phyloP scores from a whole-genome alignment of 257 asterid genomes.

The Solanum tarijense region DNA sequence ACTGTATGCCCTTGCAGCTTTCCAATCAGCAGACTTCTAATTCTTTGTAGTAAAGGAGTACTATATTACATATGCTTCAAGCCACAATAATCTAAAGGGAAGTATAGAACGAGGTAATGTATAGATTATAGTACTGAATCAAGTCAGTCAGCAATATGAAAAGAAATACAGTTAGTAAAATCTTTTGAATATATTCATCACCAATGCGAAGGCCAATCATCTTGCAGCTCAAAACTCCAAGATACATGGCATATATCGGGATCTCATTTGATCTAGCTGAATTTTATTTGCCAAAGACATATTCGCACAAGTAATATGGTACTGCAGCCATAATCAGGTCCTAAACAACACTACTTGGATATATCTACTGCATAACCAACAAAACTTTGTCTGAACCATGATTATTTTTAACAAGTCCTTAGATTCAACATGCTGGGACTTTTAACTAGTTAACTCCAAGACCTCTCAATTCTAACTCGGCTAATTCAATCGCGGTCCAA shows the following conservation, averaged over 20 bases:
- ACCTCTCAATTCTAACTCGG: neutral
- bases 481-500: neutral
- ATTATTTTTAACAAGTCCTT: neutral
- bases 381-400: neutral
- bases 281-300: neutral
- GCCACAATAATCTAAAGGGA: neutral
- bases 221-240: neutral
- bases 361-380: neutral
- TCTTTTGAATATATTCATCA: too few relatives aligned
- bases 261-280: neutral
- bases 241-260: neutral
- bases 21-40: constrained; percentile 99
- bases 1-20: constrained; percentile 56
- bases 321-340: neutral
- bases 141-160: neutral
- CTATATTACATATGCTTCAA: constrained; percentile 21
- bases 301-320: neutral
- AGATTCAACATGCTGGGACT: neutral
- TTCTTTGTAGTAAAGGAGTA: constrained; percentile 60
- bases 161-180: too few relatives aligned
- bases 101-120: neutral
- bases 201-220: neutral
- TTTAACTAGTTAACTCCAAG: neutral
- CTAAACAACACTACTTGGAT: neutral
- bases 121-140: neutral